A percentile compares a stretch with the other conserved stretches of the same genome.
phyloP scores from a whole-genome alignment of 169 alveolate genomes.

The Eimeria zaria region DNA sequence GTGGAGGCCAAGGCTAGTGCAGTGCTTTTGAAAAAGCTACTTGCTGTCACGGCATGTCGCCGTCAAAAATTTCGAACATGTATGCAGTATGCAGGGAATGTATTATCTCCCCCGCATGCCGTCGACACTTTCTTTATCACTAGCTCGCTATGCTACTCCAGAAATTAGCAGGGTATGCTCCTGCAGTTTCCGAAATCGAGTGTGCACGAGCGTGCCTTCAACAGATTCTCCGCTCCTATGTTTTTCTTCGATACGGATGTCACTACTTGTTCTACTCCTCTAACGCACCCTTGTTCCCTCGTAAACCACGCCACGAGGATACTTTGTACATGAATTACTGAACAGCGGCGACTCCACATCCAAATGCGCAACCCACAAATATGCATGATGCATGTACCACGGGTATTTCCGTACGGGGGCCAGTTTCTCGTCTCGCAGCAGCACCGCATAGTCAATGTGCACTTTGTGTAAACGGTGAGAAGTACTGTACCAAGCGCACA shows the following conservation, averaged over 20 bases:
- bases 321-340: background rate
- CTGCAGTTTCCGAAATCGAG: background rate
- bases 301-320: background rate
- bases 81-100: background rate
- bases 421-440: background rate
- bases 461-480: background rate
- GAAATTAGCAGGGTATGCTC: background rate
- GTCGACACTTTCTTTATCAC: background rate
- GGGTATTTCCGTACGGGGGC: background rate
- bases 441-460: background rate
- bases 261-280: background rate
- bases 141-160: background rate
- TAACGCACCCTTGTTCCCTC: background rate
- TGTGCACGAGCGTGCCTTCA: background rate
- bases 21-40: background rate
- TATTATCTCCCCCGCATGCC: background rate
- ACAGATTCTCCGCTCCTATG: background rate
- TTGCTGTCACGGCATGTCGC: background rate
- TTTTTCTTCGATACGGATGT: background rate
- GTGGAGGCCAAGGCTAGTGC: background rate
- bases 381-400: background rate
- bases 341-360: background rate
- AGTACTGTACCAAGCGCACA: background rate
- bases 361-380: background rate
- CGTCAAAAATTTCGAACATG: background rate